Percentiles rank a stretch among this genome's conserved stretches.
Evolutionary conservation across 2,329 filamentous ascomycete species (phyloP).

Genomic region (Ceratocystis cacaofunesta): DNA sequence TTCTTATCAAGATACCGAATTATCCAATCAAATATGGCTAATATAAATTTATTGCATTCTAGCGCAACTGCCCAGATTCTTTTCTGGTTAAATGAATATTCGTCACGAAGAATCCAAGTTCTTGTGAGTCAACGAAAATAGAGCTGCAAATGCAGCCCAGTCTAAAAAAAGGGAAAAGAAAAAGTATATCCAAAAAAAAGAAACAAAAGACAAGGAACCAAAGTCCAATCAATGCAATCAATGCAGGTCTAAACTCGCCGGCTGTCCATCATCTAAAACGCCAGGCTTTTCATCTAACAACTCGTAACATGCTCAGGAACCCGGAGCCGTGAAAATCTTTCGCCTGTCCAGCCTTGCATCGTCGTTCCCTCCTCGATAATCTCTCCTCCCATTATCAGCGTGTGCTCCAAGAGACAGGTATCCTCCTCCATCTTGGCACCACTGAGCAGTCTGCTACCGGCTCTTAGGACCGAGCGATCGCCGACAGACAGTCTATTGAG

Average conservation of each 20-base stretch:
- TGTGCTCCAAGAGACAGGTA: conserved; percentile 41
- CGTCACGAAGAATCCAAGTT: background rate
- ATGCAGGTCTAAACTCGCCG: background rate
- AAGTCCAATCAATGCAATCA: background rate
- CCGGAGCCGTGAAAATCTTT: conserved; percentile 24
- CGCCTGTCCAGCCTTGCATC: conserved; percentile 42
- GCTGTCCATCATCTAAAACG: too few species aligned
- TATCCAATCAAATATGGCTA: background rate
- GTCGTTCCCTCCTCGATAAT: conserved; percentile 35
- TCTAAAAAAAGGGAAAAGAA: background rate
- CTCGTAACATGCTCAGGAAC: conserved; percentile 5
- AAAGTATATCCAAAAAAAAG: background rate
- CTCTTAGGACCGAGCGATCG: conserved; percentile 36
- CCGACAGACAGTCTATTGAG: conserved; percentile 37
- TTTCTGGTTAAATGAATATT: background rate
- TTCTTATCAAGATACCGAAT: too few species aligned
- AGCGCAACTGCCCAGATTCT: background rate
- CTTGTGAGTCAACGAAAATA: background rate
- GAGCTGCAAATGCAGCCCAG: background rate
- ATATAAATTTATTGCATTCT: background rate
- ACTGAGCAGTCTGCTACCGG: conserved; percentile 36
- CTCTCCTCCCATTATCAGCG: conserved; percentile 41
- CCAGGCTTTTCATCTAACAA: background rate
- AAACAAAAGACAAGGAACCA: too few species aligned
- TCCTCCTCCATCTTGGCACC: conserved; percentile 39